Percentiles rank a stretch among this genome's conserved stretches.
These are phyloP conservation scores for Beauveria australis DNA, from an alignment of 2,329 filamentous ascomycete genomes.

Conservation along the genomic window DNA sequence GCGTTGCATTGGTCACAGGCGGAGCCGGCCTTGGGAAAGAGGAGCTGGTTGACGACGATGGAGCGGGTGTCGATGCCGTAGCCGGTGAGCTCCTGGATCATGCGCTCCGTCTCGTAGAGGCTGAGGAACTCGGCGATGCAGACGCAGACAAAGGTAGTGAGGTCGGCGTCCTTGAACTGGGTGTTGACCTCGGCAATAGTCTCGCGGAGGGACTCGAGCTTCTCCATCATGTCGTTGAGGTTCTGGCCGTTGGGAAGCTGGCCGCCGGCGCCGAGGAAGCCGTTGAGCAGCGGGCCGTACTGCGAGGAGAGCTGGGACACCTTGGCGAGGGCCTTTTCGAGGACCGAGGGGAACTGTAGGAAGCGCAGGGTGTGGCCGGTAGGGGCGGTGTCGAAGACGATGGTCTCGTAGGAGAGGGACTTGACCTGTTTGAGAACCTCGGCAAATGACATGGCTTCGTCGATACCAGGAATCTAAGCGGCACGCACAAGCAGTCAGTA, in stretches of 20 bases:
- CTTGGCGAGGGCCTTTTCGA: slow-evolving; percentile 98
- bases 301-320: slow-evolving; percentile 88
- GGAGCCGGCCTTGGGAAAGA: slow-evolving; percentile 81
- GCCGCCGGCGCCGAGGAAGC: slow-evolving; percentile 72
- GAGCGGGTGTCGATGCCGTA: slow-evolving; percentile 95
- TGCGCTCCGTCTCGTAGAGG: slow-evolving; percentile 96
- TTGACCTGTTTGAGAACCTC: slow-evolving; percentile 99
- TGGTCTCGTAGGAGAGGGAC: slow-evolving; percentile 95
- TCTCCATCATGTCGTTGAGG: slow-evolving; percentile 83
- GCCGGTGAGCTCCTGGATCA: slow-evolving; percentile 94
- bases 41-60: slow-evolving; percentile 95
- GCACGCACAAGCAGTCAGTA: not conserved
- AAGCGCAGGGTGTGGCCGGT: slow-evolving; percentile 98
- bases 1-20: slow-evolving; percentile 94
- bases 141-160: slow-evolving; percentile 96
- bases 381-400: slow-evolving; percentile 97
- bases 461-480: slow-evolving; percentile 83
- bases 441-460: slow-evolving; percentile 99
- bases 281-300: slow-evolving; percentile 93
- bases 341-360: slow-evolving; percentile 93
- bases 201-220: slow-evolving; percentile 86
- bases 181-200: slow-evolving; percentile 95
- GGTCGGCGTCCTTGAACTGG: slow-evolving; percentile 93
- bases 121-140: slow-evolving; percentile 97
- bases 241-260: slow-evolving; percentile 83